Evolutionary conservation across 2,329 filamentous ascomycete genomes (phyloP).

Genomic region (Fusarium algeriense): DNA sequence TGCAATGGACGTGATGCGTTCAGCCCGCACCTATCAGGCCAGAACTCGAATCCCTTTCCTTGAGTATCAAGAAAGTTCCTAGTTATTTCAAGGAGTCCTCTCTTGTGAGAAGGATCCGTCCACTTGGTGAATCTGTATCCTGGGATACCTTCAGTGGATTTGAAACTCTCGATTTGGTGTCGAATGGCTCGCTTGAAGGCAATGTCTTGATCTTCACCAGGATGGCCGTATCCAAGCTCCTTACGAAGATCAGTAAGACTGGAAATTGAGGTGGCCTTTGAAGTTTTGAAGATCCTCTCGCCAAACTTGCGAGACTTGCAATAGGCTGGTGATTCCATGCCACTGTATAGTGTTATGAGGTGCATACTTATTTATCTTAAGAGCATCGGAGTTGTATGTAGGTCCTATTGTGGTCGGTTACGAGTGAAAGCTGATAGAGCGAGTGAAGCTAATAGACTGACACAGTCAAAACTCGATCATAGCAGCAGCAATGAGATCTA

Average conservation of each 20-base stretch:
- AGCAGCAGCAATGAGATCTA: too few relatives aligned
- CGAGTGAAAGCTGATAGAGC: too few relatives aligned
- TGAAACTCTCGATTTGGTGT: constrained; percentile 14
- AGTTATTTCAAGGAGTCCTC: constrained; percentile 34
- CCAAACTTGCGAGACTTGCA: background rate
- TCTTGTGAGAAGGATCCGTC: constrained; percentile 26
- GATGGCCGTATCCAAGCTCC: constrained; percentile 33
- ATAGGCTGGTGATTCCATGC: too few relatives aligned
- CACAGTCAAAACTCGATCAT: too few relatives aligned
- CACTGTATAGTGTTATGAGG: too few relatives aligned
- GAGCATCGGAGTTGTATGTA: too few relatives aligned
- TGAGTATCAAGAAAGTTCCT: constrained; percentile 29
- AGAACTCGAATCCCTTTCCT: constrained; percentile 32
- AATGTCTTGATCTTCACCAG: constrained; percentile 19
- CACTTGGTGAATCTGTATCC: constrained; percentile 26
- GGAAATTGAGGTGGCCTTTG: constrained; percentile 20
- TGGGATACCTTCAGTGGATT: background rate
- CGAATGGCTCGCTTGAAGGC: constrained; percentile 30
- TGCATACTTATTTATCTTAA: too few relatives aligned
- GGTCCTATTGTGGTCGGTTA: too few relatives aligned
- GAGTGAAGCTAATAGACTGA: too few relatives aligned
- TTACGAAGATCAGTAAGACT: constrained; percentile 32
- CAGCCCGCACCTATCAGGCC: constrained; percentile 23
- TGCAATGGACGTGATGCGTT: background rate
- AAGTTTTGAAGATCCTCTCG: constrained; percentile 14